Percentiles rank a stretch among this genome's conserved stretches.
Evolutionary conservation across 2,329 filamentous ascomycete species (phyloP).

Genomic region (Aspergillus sp.): DNA sequence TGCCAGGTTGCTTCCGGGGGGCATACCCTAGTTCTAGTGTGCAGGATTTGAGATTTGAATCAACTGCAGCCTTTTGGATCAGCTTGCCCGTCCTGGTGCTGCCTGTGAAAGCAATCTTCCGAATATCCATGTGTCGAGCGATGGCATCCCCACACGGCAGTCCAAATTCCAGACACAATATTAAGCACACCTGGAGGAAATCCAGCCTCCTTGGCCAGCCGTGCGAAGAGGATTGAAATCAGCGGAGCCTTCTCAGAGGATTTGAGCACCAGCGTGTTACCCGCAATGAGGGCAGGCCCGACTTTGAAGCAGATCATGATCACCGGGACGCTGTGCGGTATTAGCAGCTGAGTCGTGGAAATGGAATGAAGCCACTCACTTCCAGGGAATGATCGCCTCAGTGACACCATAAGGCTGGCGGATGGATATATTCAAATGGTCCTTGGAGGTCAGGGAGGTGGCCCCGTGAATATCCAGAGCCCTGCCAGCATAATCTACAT

Average conservation of each 20-base stretch:
- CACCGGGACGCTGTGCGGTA: neutral
- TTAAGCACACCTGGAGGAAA: slow-evolving; percentile 44
- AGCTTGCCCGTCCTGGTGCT: slow-evolving; percentile 15
- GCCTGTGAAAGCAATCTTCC: slow-evolving; percentile 27
- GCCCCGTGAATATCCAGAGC: neutral
- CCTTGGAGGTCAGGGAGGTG: neutral
- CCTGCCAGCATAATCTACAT: neutral
- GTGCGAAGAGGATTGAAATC: neutral
- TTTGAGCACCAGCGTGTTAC: slow-evolving; percentile 11
- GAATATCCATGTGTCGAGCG: slow-evolving; percentile 13
- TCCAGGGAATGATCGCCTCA: neutral
- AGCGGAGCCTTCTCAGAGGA: slow-evolving; percentile 7
- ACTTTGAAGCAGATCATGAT: neutral
- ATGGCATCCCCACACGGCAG: slow-evolving; percentile 39
- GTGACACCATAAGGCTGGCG: neutral
- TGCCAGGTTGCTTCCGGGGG: neutral
- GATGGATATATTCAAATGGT: neutral
- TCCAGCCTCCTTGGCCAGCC: slow-evolving; percentile 1
- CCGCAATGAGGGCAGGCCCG: neutral
- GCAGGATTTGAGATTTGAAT: slow-evolving; percentile 20
- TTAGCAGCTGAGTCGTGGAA: neutral
- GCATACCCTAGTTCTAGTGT: slow-evolving; percentile 20
- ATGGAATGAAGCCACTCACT: neutral
- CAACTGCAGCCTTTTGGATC: slow-evolving; percentile 15
- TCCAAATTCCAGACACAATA: slow-evolving; percentile 59